Conservation (phyloP, 805 yeast species). For the Ogataea pilisensis region DNA sequence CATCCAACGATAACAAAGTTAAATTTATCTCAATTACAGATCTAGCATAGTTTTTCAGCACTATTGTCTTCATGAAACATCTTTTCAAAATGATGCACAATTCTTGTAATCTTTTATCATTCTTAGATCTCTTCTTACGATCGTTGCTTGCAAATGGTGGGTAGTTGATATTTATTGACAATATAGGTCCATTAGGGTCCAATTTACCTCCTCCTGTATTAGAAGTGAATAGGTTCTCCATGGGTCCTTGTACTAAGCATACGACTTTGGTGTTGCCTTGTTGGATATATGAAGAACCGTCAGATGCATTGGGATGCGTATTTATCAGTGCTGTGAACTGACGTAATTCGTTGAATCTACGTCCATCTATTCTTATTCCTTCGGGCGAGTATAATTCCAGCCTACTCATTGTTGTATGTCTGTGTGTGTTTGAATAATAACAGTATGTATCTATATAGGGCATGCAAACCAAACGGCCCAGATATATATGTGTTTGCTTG, state of each 20-base stretch:
- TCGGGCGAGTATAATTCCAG: constrained; percentile 91
- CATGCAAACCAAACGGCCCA: too few relatives aligned
- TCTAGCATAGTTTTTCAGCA: constrained; percentile 73
- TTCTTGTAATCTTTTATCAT: constrained; percentile 69
- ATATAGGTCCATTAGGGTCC: constrained; percentile 50
- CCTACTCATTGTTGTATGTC: constrained; percentile 29
- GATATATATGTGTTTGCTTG: too few relatives aligned
- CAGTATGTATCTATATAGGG: too few relatives aligned
- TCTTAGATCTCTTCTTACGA: constrained; percentile 60
- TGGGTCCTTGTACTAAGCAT: constrained; percentile 85
- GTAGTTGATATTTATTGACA: constrained; percentile 62
- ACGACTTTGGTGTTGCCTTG: constrained; percentile 89
- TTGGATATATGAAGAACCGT: constrained; percentile 89
- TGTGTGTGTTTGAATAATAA: background rate
- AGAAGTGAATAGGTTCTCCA: constrained; percentile 54
- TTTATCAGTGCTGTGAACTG: constrained; percentile 75
- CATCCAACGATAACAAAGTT: constrained; percentile 84
- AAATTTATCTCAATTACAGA: constrained; percentile 73
- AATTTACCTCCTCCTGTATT: constrained; percentile 48
- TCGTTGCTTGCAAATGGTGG: constrained; percentile 81
- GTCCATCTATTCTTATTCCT: constrained; percentile 88
- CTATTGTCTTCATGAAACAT: constrained; percentile 70
- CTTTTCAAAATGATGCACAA: constrained; percentile 61
- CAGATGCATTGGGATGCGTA: constrained; percentile 83
- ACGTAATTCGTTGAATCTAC: constrained; percentile 92